Evolutionary conservation across 1,139 yeast species (phyloP), one percentile per base, ranked within the genome.

Genomic region (Suzukiozyma palmioleophila): DNA sequence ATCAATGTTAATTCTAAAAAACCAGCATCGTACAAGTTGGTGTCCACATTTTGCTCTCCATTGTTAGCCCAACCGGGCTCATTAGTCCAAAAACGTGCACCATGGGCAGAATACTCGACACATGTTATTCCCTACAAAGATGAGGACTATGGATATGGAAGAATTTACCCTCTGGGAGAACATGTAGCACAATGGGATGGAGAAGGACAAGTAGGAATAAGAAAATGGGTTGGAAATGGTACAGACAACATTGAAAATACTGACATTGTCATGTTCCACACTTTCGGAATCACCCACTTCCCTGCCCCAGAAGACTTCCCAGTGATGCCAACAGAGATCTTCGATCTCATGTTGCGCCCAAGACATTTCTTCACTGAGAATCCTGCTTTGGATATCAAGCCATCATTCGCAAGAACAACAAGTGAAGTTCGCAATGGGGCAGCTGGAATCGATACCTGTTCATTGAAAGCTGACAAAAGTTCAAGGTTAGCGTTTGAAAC

Each of bases 291-390:
- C 49, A 81, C 92, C 33, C 95, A 84, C 57, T 81, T 84, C 77
- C 95, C 95, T 45, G 81, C 90, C 10, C 92, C 94, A 45, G 94
- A 84, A 67, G 95, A 84, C 64, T 85, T 84, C 81, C 92, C 94
- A 44, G 78, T 85, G 50, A 84, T 84, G 94, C 94, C 94, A 37
- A 83, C 89, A 31, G 95, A 84, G 64, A 83, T 86, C 53, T 80
- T 83, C 54, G 79, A 82, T 45, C 69, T 85, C 50, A 70, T 81
- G 68, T 68, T 84, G 59, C 76, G 92, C 61, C 94, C 94, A 51
- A 75, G 92, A 59, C 81, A 84, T 62, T 78, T 84, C 66, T 84
- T 84, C 71, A 65, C 71, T 32, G 85, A 81, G 59, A 84, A 84
- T 59, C 94, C 95, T 28, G 84, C 77, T 36, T 70, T 84, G 50